phyloP scores from a whole-genome alignment of 306 rosid genomes.

The Glycyrrhiza uralensis region DNA sequence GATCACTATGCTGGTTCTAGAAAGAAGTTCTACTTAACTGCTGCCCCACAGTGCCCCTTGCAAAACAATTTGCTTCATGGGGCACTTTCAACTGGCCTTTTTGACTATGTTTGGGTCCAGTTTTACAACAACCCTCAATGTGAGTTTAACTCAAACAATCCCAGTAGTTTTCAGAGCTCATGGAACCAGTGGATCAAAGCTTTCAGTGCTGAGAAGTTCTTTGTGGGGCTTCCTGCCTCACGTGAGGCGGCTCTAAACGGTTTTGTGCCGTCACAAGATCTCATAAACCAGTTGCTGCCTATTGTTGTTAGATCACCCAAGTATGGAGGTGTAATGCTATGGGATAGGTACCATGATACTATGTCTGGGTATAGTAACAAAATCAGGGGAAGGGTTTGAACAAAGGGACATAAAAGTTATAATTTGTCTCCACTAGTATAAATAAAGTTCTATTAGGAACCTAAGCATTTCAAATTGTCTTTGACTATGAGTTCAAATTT shows the following conservation, averaged over 20 bases:
- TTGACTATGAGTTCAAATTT: too few species aligned
- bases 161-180: conserved; percentile 1
- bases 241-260: conserved; percentile 34
- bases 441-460: neutral
- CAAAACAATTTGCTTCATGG: conserved; percentile 28
- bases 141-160: conserved; percentile 13
- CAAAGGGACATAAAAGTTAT: neutral
- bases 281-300: conserved; percentile 44
- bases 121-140: conserved; percentile 34
- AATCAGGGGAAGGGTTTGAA: conserved; percentile 17
- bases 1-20: conserved; percentile 2
- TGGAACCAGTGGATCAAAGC: conserved; percentile 27
- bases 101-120: conserved; percentile 48
- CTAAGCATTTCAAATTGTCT: too few species aligned
- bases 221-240: conserved; percentile 43
- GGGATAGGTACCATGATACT: conserved; percentile 43
- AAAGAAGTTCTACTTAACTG: conserved; percentile 36
- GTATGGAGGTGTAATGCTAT: conserved; percentile 60
- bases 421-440: neutral
- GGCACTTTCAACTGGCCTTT: conserved; percentile 39
- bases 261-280: conserved; percentile 33
- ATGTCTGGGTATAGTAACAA: conserved; percentile 32
- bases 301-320: conserved; percentile 29
- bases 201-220: neutral
- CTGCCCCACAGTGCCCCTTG: conserved; percentile 56